Evolutionary conservation across 441 rosid genomes (phyloP).

Genomic region (Adansonia gregorii): DNA sequence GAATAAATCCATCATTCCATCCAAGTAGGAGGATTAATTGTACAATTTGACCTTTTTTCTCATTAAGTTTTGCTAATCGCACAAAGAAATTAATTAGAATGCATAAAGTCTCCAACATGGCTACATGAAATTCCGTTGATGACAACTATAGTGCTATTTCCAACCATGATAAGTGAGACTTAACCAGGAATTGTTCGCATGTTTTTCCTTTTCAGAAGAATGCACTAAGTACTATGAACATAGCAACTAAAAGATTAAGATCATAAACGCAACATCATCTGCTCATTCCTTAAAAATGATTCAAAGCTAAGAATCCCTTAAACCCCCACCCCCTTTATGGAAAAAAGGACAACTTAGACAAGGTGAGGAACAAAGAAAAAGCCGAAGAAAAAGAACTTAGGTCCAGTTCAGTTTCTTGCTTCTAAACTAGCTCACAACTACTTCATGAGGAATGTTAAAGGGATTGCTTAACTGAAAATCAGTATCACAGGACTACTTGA

Average conservation of each 20-base stretch:
- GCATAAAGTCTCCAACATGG: neutral
- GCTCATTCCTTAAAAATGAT: neutral
- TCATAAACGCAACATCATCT: neutral
- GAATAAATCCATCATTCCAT: too few species aligned
- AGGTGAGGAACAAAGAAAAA: neutral
- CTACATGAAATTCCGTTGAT: neutral
- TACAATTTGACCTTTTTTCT: neutral
- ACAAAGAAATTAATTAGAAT: neutral
- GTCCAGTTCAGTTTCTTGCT: neutral
- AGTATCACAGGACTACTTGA: neutral
- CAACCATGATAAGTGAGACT: neutral
- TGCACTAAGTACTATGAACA: neutral
- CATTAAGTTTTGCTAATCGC: neutral
- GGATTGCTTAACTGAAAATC: neutral
- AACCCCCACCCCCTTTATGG: neutral
- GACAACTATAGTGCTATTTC: neutral
- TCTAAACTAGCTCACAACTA: neutral
- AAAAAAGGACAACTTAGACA: neutral
- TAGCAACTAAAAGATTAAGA: neutral
- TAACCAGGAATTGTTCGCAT: neutral
- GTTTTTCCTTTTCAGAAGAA: neutral
- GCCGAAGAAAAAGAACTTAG: neutral
- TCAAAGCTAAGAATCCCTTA: neutral
- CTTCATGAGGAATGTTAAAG: neutral
- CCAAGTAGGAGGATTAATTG: too few species aligned